These are phyloP conservation scores for Pseudogymnoascus sp. DNA, from an alignment of 2,329 filamentous ascomycete species.

Conservation along the genomic window DNA sequence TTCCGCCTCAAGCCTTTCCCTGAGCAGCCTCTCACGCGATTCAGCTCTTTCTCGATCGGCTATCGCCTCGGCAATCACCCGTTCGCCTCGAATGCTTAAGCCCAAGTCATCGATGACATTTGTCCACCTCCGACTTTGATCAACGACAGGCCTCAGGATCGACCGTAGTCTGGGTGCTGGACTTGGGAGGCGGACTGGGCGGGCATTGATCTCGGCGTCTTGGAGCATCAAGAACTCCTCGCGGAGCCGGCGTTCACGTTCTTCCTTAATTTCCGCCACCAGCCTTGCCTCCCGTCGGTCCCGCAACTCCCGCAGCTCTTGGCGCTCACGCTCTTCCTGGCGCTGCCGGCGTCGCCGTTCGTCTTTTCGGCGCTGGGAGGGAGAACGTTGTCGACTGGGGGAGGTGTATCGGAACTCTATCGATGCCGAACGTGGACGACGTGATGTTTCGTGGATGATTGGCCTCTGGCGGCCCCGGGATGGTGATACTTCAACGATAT, in stretches of 20 bases:
- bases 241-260: conserved; percentile 11
- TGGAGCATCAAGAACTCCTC: conserved; percentile 21
- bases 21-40: conserved; percentile 15
- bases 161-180: conserved; percentile 17
- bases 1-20: conserved; percentile 5
- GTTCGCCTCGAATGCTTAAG: conserved; percentile 13
- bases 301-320: conserved; percentile 12
- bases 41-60: not conserved
- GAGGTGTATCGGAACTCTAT: conserved; percentile 22
- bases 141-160: conserved; percentile 19
- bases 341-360: conserved; percentile 13
- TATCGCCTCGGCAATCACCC: conserved; percentile 13
- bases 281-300: conserved; percentile 15
- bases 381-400: conserved; percentile 20
- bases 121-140: conserved; percentile 16
- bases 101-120: conserved; percentile 18
- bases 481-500: conserved; percentile 10
- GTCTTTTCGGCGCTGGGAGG: conserved; percentile 14
- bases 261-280: conserved; percentile 13
- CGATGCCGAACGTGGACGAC: conserved; percentile 12
- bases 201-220: conserved; percentile 24
- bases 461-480: not conserved
- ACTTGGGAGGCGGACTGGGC: conserved; percentile 16
- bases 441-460: not conserved
- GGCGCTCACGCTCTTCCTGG: conserved; percentile 12